phyloP scores from a whole-genome alignment of 805 yeast genomes.

The Schwanniomyces vanrijiae region DNA sequence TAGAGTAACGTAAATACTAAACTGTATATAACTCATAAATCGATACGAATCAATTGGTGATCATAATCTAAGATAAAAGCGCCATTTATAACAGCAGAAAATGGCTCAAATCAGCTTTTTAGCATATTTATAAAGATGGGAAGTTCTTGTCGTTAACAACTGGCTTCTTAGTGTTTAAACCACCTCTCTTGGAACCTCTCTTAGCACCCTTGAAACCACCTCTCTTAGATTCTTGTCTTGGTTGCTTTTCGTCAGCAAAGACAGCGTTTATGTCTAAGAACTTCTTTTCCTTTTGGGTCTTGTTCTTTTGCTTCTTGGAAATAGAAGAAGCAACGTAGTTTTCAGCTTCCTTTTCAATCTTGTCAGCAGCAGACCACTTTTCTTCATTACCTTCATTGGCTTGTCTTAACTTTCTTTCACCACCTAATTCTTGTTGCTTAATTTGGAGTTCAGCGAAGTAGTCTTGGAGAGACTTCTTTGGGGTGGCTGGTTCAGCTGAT shows the following conservation, averaged over 20 bases:
- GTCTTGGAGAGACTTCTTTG: constrained; percentile 75
- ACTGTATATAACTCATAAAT: background rate
- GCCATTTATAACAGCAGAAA: background rate
- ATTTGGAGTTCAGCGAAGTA: constrained; percentile 71
- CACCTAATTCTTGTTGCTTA: constrained; percentile 41
- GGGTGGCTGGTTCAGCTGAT: constrained; percentile 50
- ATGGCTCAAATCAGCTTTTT: background rate
- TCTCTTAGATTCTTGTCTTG: constrained; percentile 28
- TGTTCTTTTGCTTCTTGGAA: constrained; percentile 66
- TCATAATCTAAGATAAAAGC: background rate
- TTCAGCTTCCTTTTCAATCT: constrained; percentile 65
- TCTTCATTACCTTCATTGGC: constrained; percentile 62
- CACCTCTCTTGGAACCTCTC: constrained; percentile 27
- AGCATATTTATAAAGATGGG: constrained; percentile 57
- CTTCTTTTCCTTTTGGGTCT: constrained; percentile 80
- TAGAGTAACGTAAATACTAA: constrained; percentile 1
- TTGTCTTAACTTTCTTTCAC: constrained; percentile 39
- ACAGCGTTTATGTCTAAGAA: constrained; percentile 72
- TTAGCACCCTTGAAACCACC: constrained; percentile 24
- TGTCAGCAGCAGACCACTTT: constrained; percentile 51
- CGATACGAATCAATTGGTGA: background rate
- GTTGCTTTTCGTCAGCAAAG: constrained; percentile 54
- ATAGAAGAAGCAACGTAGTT: constrained; percentile 58
- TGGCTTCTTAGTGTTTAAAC: constrained; percentile 20
- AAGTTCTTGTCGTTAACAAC: constrained; percentile 61